Evolutionary conservation across 2,329 filamentous ascomycete species (phyloP).

Genomic region (Alternaria sp.): DNA sequence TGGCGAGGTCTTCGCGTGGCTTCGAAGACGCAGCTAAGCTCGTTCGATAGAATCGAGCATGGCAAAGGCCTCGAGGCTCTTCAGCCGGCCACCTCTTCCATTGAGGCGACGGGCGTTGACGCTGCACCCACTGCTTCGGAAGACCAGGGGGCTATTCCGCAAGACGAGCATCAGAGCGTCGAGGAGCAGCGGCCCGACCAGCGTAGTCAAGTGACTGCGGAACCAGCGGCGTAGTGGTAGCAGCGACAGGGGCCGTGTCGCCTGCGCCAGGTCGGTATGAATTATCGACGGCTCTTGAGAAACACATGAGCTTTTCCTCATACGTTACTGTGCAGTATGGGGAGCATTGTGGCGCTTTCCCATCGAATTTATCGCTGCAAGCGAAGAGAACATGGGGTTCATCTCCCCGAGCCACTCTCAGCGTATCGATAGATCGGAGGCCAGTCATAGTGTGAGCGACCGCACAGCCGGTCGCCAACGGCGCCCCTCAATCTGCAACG

Average conservation of each 20-base stretch:
- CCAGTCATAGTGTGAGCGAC: slow-evolving; percentile 15
- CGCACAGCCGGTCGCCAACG: slow-evolving; percentile 22
- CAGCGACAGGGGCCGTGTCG: slow-evolving; percentile 32
- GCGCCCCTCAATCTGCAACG: slow-evolving; percentile 40
- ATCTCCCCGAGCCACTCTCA: slow-evolving; percentile 35
- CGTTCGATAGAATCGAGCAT: slow-evolving; percentile 83
- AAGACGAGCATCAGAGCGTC: slow-evolving; percentile 45
- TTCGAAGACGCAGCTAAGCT: slow-evolving; percentile 72
- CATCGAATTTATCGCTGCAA: slow-evolving; percentile 17
- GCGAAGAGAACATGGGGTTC: slow-evolving; percentile 25
- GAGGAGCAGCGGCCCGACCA: slow-evolving; percentile 50
- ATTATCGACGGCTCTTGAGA: slow-evolving; percentile 29
- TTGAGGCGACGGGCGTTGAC: slow-evolving; percentile 43
- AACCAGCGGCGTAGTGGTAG: slow-evolving; percentile 34
- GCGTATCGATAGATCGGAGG: slow-evolving; percentile 30
- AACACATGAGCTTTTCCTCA: slow-evolving; percentile 33
- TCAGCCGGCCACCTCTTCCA: slow-evolving; percentile 44
- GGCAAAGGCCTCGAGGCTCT: slow-evolving; percentile 70
- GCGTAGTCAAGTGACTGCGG: slow-evolving; percentile 46
- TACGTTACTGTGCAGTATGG: slow-evolving; percentile 44
- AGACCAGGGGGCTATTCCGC: slow-evolving; percentile 45
- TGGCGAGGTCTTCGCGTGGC: slow-evolving; percentile 89
- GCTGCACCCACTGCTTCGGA: slow-evolving; percentile 43
- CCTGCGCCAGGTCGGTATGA: slow-evolving; percentile 38
- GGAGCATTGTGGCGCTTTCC: slow-evolving; percentile 39